Conservation (phyloP, 163 green algal genomes). For the Volvox carteri region DNA sequence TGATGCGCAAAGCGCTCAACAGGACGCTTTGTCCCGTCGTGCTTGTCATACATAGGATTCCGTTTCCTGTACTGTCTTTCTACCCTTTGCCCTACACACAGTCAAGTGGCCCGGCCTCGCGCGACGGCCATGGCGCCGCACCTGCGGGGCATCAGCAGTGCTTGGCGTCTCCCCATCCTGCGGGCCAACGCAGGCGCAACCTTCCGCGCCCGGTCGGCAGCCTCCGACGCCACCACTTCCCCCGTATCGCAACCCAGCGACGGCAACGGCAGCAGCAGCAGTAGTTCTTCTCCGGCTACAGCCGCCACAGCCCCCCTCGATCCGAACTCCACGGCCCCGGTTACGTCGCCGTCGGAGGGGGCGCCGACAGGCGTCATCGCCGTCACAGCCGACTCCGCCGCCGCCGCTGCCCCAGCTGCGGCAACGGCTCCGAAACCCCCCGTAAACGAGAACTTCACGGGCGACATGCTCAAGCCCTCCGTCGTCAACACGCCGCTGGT, state of each 20-base stretch:
- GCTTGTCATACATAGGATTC: background rate
- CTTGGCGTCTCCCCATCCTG: background rate
- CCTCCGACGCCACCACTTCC: background rate
- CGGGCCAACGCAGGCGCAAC: background rate
- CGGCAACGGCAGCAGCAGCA: background rate
- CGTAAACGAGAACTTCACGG: constrained; percentile 53
- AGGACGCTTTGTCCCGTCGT: background rate
- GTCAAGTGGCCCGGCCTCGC: background rate
- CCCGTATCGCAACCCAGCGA: background rate
- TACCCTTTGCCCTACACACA: too few species aligned
- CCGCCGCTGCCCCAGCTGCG: background rate
- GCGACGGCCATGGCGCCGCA: background rate
- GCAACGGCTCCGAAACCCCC: background rate
- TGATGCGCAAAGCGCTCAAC: background rate
- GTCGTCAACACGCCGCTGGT: constrained; percentile 57
- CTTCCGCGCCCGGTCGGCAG: background rate
- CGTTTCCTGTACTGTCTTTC: background rate
- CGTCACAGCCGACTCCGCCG: background rate
- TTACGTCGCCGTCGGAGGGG: too few species aligned
- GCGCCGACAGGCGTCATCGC: too few species aligned
- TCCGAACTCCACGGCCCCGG: too few species aligned
- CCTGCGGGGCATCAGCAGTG: background rate
- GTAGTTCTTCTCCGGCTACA: background rate
- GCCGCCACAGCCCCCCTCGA: too few species aligned
- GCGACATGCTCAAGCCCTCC: constrained; percentile 64